Evolutionary conservation across 75 land plant genomes (phyloP), one percentile per base, ranked within the genome.

Genomic region (Adiantum capillusveneris): DNA sequence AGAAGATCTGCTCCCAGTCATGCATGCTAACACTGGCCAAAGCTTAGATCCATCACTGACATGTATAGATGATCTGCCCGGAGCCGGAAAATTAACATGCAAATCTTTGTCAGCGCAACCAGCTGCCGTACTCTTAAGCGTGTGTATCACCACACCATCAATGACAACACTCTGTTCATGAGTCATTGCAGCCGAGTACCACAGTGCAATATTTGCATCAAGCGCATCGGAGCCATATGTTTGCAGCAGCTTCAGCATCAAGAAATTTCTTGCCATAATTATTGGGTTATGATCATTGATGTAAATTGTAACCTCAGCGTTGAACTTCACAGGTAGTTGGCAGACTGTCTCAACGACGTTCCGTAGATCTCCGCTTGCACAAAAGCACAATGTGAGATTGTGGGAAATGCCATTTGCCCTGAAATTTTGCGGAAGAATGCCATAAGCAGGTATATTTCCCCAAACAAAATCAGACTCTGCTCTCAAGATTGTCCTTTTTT

Each of bases 381-480:
- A 25, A 24, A 56, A 24, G 29, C 57, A 56, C 9, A 34, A 34
- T 34, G 37, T 5, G 3, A 34, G 9, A 34, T 34, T 9, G 9
- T 34, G 37, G 3, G 37, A 9, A 9, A 34, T 3, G 37, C 37
- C 37, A 5, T 9, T 9, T 17, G 7, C 25, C 27, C 12, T 56
- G 27, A 26, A 7, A 20, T 56, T 26, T 6, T 6, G 18, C 11
- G 57, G 57, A 25, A 26, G 57, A 25, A 56, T 25, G 12, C 26
- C 12, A 29, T 56, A 26, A 1, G 57, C 57, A 6, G 57, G 57
- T 7, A 56, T 26, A 27, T 56, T 56, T 56, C 57, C 57, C 57
- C 57, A 56, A 12, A n/a, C 7, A 25, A 26, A n/a, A 25, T 56
- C 57, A 22, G 52, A 50, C 3, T 6, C 25, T 12, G 11, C 21